Evolutionary conservation across 257 asterid genomes (phyloP).

Genomic region (Solanum medicagineum): DNA sequence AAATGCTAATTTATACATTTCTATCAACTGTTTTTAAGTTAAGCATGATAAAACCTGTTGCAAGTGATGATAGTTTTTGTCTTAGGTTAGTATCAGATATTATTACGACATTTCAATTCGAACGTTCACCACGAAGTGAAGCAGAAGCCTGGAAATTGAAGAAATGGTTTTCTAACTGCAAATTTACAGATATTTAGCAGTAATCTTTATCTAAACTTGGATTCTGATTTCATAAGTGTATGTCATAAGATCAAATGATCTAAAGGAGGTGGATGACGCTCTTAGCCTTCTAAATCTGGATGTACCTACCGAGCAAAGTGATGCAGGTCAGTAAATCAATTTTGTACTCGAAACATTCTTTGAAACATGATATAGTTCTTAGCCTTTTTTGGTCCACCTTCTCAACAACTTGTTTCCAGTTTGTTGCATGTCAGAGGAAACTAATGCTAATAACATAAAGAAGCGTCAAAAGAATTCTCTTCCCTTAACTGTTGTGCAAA

Average conservation of each 20-base stretch:
- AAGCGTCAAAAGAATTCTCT: slow-evolving; percentile 44
- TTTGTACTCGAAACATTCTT: background rate
- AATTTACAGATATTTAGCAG: background rate
- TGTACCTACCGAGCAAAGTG: background rate
- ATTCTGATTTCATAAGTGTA: slow-evolving; percentile 3
- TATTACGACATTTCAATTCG: background rate
- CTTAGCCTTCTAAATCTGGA: slow-evolving; percentile 16
- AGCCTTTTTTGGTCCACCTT: background rate
- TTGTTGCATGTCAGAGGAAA: slow-evolving; percentile 18
- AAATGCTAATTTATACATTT: background rate
- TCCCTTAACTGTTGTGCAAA: slow-evolving; percentile 31
- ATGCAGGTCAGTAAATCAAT: slow-evolving; percentile 1
- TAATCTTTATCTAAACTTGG: background rate
- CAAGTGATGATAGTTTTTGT: background rate
- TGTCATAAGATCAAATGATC: slow-evolving; percentile 10
- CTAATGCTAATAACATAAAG: slow-evolving; percentile 18
- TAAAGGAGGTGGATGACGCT: slow-evolving; percentile 15
- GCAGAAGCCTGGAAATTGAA: background rate
- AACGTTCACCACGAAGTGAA: background rate
- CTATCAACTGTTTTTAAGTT: background rate
- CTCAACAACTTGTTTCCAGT: background rate
- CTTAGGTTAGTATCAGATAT: background rate
- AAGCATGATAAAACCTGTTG: background rate
- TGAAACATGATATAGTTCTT: background rate
- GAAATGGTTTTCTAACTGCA: background rate